Evolutionary conservation across 2,329 filamentous ascomycete species (phyloP), one percentile per base, ranked within the genome.

Genomic region (Sordariomycetes sp.): DNA sequence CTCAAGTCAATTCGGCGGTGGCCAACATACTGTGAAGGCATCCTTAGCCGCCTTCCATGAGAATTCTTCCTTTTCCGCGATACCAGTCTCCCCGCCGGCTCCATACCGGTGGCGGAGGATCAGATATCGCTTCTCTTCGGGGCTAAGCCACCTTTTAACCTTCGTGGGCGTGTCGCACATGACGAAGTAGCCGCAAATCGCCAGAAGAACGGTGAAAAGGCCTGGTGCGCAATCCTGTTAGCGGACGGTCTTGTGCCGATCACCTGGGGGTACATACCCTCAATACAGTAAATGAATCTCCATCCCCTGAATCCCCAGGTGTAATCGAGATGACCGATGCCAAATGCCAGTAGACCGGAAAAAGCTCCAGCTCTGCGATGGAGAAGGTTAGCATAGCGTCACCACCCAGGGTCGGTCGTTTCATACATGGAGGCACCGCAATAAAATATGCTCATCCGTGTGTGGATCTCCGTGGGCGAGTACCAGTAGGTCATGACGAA

Each of bases 21-120:
- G 28, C 28, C 4, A 32, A 74, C 73, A 10, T 66, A 64, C 1
- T 65, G 58, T 5, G 70, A 46, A 2, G 65, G 62, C 11, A 63
- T 63, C 64, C 24, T 67, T 59, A 37, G 62, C 62, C n/a, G 60
- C 52, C 28, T 61, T 58, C 37, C 37, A 43, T 3, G 14, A 16
- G 18, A 43, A 43, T 10, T 14, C 37, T n/a, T 43, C 37, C 4
- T 43, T n/a, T 16, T 43, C 37, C 6, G 37, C 37, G 18, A 43
- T n/a, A 3, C 37, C 37, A 14, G 37, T 16, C 4, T 43, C 37
- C 37, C 37, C 37, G 14, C 14, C 12, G 14, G 14, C 18, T n/a
- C 14, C 37, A n/a, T 16, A 43, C 4, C 37, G 37, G 37, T 64
- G 62, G 1, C 63, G 61, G 1, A 64, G 48, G 1, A 57, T 28